Base-by-base conservation (phyloP, 805 yeast genomes). In the Hanseniaspora singularis region DNA sequence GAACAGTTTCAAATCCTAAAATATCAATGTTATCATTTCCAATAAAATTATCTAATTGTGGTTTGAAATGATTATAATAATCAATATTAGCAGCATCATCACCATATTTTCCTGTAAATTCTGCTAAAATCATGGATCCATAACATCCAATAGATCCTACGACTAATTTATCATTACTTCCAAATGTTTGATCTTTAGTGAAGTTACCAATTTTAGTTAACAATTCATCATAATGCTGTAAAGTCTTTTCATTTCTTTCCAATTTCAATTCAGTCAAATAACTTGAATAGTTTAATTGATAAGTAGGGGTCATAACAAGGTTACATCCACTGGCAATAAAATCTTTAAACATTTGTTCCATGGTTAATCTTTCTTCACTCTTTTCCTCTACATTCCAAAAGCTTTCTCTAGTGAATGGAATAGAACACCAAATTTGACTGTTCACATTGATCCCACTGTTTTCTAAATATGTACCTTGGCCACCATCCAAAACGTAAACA, bases 1-100 rank as follows among this genome's bases (percentile, higher is more conserved):
- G 92, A 14, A 83, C 69, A 0, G 95, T 84, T 58, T 84, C 95
- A 49, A 81, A 66, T 0, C 76, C 79, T 19, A 83, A 63, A 5
- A 76, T 48, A 52, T 79, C 86, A 8, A 77, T 69, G 3, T 68
- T 59, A 23, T 67, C 58, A 3, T 59, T 53, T 4, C 52, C 41
- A 57, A 81, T 85, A 63, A 79, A 81, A 16, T 63, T 60, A 7
- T 55, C 57, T 46, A 82, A 54, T 38, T 65, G 65, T 2, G 61
- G 61, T 20, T 51, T 54, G 16, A 57, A 57, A 14, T 62, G 63
- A 9, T 59, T 57, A 2, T 63, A 56, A 7, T 60, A 64, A 22
- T 59, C 65, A 26, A 61, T 59, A 2, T 37, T 40, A 20, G 51
- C 55, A 4, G 62, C 53, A 14, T 48, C 23, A 9, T 42, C 38